These are phyloP conservation scores for Citrus medica DNA, from an alignment of 345 rosid species.

Conservation along the genomic window DNA sequence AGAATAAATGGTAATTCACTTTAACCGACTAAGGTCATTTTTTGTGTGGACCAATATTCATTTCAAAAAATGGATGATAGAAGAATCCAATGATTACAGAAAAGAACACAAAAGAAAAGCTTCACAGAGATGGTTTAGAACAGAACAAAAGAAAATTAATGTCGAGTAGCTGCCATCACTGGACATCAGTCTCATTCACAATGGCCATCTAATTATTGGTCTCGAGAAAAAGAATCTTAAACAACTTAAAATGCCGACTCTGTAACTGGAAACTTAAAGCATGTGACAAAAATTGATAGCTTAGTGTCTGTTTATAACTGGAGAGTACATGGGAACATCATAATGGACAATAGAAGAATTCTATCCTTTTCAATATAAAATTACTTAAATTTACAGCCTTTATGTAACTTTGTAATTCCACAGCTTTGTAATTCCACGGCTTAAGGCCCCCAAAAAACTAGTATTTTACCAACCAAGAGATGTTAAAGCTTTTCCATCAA, in stretches of 20 bases:
- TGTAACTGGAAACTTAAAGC: not conserved
- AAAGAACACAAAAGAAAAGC: not conserved
- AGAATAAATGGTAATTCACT: not conserved
- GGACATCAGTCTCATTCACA: too few species aligned
- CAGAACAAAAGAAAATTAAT: not conserved
- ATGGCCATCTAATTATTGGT: not conserved
- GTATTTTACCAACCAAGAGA: not conserved
- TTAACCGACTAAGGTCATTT: not conserved
- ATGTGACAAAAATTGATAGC: not conserved
- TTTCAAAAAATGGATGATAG: not conserved
- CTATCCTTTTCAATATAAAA: not conserved
- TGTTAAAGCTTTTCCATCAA: not conserved
- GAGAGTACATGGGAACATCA: not conserved
- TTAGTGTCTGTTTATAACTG: not conserved
- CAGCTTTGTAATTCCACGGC: not conserved
- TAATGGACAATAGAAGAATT: not conserved
- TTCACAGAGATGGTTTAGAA: not conserved
- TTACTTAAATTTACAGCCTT: not conserved
- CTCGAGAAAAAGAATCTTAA: not conserved
- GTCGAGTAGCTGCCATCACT: not conserved
- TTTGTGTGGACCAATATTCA: not conserved
- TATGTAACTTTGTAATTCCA: not conserved
- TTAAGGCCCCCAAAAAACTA: not conserved
- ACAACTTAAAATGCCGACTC: not conserved
- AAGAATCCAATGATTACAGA: not conserved